Evolutionary conservation across 495 filamentous ascomycete species (phyloP).

Genomic region (Daldinia decipiens): DNA sequence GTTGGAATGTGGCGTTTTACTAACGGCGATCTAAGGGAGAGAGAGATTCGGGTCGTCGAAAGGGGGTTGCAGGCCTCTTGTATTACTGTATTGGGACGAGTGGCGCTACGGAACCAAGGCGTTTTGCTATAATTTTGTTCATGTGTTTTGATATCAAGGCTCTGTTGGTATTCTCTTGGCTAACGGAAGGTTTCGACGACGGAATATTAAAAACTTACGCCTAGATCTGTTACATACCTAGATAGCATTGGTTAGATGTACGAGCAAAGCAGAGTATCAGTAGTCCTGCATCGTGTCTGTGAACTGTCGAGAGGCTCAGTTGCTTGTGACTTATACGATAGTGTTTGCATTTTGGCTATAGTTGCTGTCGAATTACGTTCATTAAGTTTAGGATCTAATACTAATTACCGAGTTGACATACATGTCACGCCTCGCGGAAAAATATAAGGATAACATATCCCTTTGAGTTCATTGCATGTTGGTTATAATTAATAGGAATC

Average conservation of each 20-base stretch:
- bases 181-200: not conserved
- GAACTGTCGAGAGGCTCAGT: not conserved
- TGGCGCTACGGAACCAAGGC: not conserved
- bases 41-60: not conserved
- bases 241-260: not conserved
- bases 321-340: not conserved
- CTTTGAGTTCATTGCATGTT: conserved; percentile 6
- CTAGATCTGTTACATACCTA: not conserved
- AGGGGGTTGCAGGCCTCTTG: not conserved
- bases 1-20: conserved; percentile 1
- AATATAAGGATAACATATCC: not conserved
- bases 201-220: not conserved
- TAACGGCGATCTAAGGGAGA: not conserved
- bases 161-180: not conserved
- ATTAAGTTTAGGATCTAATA: too few species aligned
- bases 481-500: conserved; percentile 1
- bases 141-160: not conserved
- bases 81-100: not conserved
- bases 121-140: not conserved
- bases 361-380: too few species aligned
- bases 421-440: not conserved
- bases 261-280: not conserved
- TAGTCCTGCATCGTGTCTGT: not conserved
- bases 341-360: not conserved
- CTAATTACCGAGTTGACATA: not conserved